A percentile compares a stretch with the other conserved stretches of the same genome.
phyloP scores from a whole-genome alignment of 2,329 filamentous ascomycete genomes.

The Colletotrichum viniferum region DNA sequence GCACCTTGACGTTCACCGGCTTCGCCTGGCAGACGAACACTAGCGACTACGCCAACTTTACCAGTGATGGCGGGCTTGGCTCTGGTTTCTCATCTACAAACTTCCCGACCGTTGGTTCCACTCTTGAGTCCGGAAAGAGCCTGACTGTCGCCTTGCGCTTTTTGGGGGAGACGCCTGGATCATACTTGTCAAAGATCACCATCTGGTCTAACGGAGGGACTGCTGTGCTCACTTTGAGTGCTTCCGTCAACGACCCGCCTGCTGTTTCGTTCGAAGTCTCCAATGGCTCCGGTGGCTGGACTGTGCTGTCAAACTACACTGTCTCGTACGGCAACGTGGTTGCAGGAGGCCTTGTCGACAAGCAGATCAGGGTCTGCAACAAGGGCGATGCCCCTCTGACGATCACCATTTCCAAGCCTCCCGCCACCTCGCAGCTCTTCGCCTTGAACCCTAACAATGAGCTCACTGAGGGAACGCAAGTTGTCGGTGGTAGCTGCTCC shows the following conservation, averaged over 20 bases:
- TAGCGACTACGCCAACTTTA: constrained; percentile 35
- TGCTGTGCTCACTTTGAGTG: constrained; percentile 34
- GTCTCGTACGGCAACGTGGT: constrained; percentile 37
- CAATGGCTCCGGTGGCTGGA: constrained; percentile 35
- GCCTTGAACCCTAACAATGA: constrained; percentile 35
- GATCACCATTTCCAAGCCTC: constrained; percentile 43
- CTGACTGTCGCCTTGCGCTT: constrained; percentile 37
- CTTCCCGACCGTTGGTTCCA: constrained; percentile 33
- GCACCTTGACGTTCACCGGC: constrained; percentile 37
- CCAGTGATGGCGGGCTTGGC: constrained; percentile 30
- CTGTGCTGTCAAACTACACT: constrained; percentile 13
- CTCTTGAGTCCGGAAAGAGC: constrained; percentile 32
- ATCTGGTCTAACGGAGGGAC: constrained; percentile 40
- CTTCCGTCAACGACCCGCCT: constrained; percentile 35
- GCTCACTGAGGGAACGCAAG: constrained; percentile 37
- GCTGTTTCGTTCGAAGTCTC: constrained; percentile 38
- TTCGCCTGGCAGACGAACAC: constrained; percentile 35
- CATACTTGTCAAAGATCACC: constrained; percentile 36
- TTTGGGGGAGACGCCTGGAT: constrained; percentile 32
- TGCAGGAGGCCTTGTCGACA: constrained; percentile 30
- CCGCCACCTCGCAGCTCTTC: constrained; percentile 33
- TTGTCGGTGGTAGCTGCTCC: constrained; percentile 32
- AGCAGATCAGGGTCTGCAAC: constrained; percentile 39
- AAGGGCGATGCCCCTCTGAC: constrained; percentile 37
- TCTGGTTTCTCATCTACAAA: constrained; percentile 32